phyloP scores from a whole-genome alignment of 495 filamentous ascomycete species.

The Podospora bellae-mahoneyi region DNA sequence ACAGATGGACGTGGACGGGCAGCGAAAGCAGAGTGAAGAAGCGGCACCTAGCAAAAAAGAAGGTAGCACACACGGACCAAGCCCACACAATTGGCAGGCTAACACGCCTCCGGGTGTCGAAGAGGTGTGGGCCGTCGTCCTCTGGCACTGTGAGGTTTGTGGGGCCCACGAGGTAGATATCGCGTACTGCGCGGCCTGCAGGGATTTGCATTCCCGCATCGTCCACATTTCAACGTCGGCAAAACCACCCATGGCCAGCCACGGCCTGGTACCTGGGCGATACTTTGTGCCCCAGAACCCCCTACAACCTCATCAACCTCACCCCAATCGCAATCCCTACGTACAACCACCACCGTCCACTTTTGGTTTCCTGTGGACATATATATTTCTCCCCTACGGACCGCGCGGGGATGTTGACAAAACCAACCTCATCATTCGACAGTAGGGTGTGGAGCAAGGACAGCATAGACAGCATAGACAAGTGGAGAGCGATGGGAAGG shows the following conservation, averaged over 20 bases:
- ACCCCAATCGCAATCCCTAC: constrained; percentile 8
- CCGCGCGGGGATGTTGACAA: neutral
- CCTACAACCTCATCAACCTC: constrained; percentile 24
- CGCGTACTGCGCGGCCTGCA: constrained; percentile 23
- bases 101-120: constrained; percentile 16
- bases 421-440: neutral
- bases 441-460: neutral
- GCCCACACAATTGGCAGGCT: neutral
- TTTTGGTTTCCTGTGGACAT: neutral
- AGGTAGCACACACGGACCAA: neutral
- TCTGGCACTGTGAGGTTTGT: constrained; percentile 11
- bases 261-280: constrained; percentile 25
- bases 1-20: neutral
- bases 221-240: constrained; percentile 32
- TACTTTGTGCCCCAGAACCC: constrained; percentile 23
- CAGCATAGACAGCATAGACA: neutral
- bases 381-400: neutral
- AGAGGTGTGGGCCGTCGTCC: constrained; percentile 15
- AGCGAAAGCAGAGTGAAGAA: constrained; percentile 2
- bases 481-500: neutral
- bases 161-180: constrained; percentile 25
- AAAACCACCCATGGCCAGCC: constrained; percentile 29
- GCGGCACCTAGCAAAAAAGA: neutral
- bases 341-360: neutral
- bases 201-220: constrained; percentile 32